Evolutionary conservation across 306 rosid genomes (phyloP), one percentile per base, ranked within the genome.

Genomic region (Luffa aegyptiaca): DNA sequence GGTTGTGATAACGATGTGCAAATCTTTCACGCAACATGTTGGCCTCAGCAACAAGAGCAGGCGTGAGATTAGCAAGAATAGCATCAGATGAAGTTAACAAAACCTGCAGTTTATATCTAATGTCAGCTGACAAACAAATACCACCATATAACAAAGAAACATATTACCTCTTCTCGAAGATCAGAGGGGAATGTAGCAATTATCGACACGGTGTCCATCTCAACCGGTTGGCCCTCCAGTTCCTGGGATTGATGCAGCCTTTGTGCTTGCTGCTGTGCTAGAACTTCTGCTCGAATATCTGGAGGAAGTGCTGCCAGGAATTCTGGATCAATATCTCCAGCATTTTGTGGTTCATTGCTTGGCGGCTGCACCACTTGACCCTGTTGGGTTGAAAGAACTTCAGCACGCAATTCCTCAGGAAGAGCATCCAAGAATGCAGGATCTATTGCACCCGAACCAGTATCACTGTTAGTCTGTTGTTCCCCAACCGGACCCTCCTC

Each of bases 1-100:
- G 97, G 78, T 91, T 94, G 82, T 69, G 82, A 58, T 92, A 92
- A 51, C 98, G 90, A 86, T 91, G 94, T 51, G 98, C 98, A 85
- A 92, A 93, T 88, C 98, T 90, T 88, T 94, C 98, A 65, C 98
- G 90, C 82, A 94, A 85, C 93, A 94, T 85, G 79, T 89, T 92
- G 80, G 98, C 98, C 93, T 94, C 98, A 44, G 98, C 97, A 70
- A 94, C 96, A 87, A 94, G 96, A 45, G 98, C 98, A 62, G 98
- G 98, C 0, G 98, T 94, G 80, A 94, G 98, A 82, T 92, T 92
- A 69, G 97, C 94, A 76, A 94, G 96, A 82, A 94, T 86, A 35
- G 96, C 97, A 86, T 94, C 98, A 77, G 98, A 94, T 57, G 98
- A 94, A 42, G 98, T 94, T 81, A 94, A 87, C 46, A 94, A 93